A percentile compares a stretch with the other conserved stretches of the same genome.
Evolutionary conservation across 2,329 filamentous ascomycete species (phyloP).

Genomic region (Fragosphaeria purpurea): DNA sequence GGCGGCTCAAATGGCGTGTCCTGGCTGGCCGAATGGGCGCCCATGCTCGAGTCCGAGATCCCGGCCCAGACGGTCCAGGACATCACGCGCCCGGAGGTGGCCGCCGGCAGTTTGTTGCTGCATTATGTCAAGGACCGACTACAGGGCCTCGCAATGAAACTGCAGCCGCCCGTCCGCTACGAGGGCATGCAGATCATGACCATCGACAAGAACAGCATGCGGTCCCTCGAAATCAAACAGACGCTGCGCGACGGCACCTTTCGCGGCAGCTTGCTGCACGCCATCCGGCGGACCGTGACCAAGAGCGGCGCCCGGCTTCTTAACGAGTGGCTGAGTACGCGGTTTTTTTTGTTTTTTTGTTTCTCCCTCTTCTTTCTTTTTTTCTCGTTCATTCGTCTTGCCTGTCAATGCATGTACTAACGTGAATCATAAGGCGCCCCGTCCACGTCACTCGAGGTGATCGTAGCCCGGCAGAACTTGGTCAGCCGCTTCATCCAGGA

Average conservation of each 20-base stretch:
- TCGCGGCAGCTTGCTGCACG: constrained; percentile 78
- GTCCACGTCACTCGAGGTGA: constrained; percentile 73
- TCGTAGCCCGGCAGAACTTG: constrained; percentile 70
- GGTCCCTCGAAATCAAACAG: constrained; percentile 77
- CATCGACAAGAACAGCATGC: constrained; percentile 86
- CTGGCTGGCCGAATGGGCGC: constrained; percentile 55
- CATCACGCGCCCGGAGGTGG: constrained; percentile 61
- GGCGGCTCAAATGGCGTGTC: constrained; percentile 19
- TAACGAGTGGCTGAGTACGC: constrained; percentile 62
- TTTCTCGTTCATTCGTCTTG: background rate
- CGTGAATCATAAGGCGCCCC: constrained; percentile 42
- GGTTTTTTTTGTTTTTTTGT: constrained; percentile 14
- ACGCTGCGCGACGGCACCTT: constrained; percentile 73
- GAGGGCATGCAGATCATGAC: constrained; percentile 69
- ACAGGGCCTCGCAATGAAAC: constrained; percentile 65
- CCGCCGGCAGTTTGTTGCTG: constrained; percentile 70
- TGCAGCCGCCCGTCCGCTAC: constrained; percentile 72
- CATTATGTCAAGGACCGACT: constrained; percentile 75
- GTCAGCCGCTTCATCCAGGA: constrained; percentile 64
- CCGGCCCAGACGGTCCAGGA: constrained; percentile 36
- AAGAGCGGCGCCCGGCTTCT: constrained; percentile 82
- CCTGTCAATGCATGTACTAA: background rate
- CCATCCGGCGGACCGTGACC: constrained; percentile 81
- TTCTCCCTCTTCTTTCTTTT: background rate
- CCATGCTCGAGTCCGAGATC: constrained; percentile 68